phyloP scores from a whole-genome alignment of 2,329 filamentous ascomycete species.

The Hypoxylon sp. region DNA sequence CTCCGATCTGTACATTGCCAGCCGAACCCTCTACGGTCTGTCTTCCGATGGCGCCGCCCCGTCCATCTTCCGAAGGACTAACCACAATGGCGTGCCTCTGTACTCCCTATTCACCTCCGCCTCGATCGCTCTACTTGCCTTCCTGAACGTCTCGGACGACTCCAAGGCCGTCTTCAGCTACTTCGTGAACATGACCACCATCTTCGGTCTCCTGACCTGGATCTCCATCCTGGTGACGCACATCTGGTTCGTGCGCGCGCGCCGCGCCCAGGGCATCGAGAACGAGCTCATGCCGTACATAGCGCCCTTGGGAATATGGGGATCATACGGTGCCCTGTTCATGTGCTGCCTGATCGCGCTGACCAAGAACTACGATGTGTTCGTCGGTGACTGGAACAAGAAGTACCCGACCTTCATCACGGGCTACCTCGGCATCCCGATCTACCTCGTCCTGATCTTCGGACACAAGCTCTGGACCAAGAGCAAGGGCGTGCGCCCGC shows the following conservation, averaged over 20 bases:
- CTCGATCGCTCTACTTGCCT: constrained; percentile 74
- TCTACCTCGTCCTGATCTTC: constrained; percentile 77
- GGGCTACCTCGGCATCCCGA: constrained; percentile 80
- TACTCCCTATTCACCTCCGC: constrained; percentile 73
- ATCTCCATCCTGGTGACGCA: constrained; percentile 77
- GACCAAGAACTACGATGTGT: constrained; percentile 86
- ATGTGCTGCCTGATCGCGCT: constrained; percentile 81
- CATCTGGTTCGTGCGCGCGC: constrained; percentile 74
- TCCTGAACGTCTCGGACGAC: constrained; percentile 72
- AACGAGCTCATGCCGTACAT: constrained; percentile 71
- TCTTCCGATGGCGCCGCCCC: constrained; percentile 80
- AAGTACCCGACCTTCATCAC: constrained; percentile 82
- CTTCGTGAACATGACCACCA: constrained; percentile 76
- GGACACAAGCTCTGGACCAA: constrained; percentile 73
- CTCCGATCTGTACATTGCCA: constrained; percentile 82
- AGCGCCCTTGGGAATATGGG: constrained; percentile 78
- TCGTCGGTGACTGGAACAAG: constrained; percentile 64
- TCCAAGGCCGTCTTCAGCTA: constrained; percentile 71
- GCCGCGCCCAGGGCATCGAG: constrained; percentile 70
- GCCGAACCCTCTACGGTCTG: constrained; percentile 79
- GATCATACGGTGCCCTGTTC: constrained; percentile 75
- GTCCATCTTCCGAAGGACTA: constrained; percentile 76
- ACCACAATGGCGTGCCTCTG: constrained; percentile 78
- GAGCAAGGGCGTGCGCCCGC: constrained; percentile 67
- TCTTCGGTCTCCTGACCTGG: constrained; percentile 76